These are phyloP conservation scores for Globisporangium spinosum DNA, from an alignment of 352 stramenopile species.

Conservation along the genomic window DNA sequence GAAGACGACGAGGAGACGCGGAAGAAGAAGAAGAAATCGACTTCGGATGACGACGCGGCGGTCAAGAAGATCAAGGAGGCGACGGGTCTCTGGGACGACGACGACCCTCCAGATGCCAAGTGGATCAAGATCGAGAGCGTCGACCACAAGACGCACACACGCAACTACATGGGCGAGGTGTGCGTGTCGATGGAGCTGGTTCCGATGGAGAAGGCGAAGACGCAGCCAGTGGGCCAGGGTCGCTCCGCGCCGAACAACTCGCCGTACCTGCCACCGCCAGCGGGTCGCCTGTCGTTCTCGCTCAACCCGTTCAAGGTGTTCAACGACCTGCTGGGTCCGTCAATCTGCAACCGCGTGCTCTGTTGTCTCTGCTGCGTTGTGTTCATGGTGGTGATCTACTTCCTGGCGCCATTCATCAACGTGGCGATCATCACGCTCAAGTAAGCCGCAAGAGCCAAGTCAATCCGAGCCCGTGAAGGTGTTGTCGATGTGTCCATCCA, in stretches of 20 bases:
- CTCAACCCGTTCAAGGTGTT: slow-evolving; percentile 91
- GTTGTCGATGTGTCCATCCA: not conserved
- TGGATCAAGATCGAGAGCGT: slow-evolving; percentile 81
- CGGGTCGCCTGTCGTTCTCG: slow-evolving; percentile 88
- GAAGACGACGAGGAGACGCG: slow-evolving; percentile 71
- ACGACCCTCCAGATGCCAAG: slow-evolving; percentile 74
- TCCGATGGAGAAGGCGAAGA: slow-evolving; percentile 79
- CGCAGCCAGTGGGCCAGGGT: slow-evolving; percentile 75
- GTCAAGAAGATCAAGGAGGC: slow-evolving; percentile 84
- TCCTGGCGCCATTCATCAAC: slow-evolving; percentile 85
- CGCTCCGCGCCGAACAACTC: slow-evolving; percentile 90
- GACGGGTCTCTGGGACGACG: slow-evolving; percentile 82
- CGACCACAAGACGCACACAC: slow-evolving; percentile 78
- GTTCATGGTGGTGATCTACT: slow-evolving; percentile 86
- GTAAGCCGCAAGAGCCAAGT: not conserved
- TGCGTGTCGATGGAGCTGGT: slow-evolving; percentile 88
- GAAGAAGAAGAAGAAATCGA: slow-evolving; percentile 80
- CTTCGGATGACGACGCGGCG: slow-evolving; percentile 64
- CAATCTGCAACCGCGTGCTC: slow-evolving; percentile 80
- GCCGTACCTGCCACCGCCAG: slow-evolving; percentile 88
- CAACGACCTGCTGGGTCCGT: slow-evolving; percentile 82
- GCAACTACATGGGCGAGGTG: slow-evolving; percentile 84
- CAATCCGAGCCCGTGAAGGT: not conserved
- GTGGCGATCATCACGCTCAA: slow-evolving; percentile 73
- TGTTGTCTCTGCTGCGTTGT: slow-evolving; percentile 85